A percentile compares a stretch with the other conserved stretches of the same genome.
Conservation (phyloP, 1,284 basidiomycete genomes). For the Tilletia setariae region DNA sequence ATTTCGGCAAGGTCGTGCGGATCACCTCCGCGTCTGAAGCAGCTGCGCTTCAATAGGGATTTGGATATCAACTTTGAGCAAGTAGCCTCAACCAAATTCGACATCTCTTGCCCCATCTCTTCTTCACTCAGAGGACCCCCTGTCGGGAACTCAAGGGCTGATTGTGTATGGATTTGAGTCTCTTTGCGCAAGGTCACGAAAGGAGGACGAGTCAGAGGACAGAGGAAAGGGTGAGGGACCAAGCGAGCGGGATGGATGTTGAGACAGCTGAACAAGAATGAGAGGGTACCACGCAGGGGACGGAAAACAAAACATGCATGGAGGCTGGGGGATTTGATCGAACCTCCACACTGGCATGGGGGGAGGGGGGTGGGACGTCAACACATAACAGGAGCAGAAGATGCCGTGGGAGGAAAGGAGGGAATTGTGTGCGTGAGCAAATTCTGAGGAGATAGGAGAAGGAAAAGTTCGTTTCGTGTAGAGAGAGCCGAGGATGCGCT, state of each 20-base stretch:
- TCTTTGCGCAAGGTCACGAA: constrained; percentile 1
- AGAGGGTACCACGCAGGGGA: not conserved
- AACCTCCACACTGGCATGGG: not conserved
- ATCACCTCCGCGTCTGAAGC: constrained; percentile 23
- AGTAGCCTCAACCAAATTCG: not conserved
- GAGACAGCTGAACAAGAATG: constrained; percentile 4
- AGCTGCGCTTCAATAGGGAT: not conserved
- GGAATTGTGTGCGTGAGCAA: not conserved
- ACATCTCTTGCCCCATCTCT: too few species aligned
- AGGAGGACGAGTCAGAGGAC: not conserved
- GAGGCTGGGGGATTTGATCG: not conserved
- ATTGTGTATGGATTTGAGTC: too few species aligned
- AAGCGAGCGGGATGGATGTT: not conserved
- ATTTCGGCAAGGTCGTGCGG: constrained; percentile 38
- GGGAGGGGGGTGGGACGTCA: not conserved
- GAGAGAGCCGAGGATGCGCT: not conserved
- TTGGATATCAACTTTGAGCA: not conserved
- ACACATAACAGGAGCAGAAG: not conserved
- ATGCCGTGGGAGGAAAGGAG: not conserved
- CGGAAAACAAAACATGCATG: not conserved
- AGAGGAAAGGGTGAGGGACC: not conserved
- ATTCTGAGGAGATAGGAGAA: not conserved
- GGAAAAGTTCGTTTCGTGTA: not conserved
- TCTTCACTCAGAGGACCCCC: too few species aligned
- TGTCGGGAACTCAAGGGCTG: not conserved